Percentiles rank a stretch among this genome's conserved stretches.
phyloP scores from a whole-genome alignment of 345 rosid genomes.

The Cochlearia excelsa region DNA sequence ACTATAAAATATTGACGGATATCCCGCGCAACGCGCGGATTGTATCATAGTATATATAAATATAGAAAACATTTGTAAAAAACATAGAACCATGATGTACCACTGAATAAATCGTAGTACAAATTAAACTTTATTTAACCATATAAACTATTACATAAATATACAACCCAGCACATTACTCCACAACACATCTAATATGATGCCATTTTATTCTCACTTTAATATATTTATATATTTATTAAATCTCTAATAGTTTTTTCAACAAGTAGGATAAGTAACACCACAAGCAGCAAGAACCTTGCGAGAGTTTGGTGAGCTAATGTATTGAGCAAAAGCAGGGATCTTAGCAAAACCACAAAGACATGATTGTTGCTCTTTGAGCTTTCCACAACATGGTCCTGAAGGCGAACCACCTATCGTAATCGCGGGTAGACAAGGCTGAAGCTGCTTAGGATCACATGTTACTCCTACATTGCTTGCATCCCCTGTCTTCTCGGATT shows the following conservation, averaged over 20 bases:
- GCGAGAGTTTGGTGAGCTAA: conserved; percentile 49
- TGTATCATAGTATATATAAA: too few species aligned
- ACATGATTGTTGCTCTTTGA: conserved; percentile 62
- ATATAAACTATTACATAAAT: conserved; percentile 20
- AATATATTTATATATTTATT: too few species aligned
- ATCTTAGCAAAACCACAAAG: conserved; percentile 53
- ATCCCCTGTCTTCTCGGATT: conserved; percentile 10
- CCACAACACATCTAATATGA: conserved; percentile 6
- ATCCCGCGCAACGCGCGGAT: too few species aligned
- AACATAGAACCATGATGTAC: too few species aligned
- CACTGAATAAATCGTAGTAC: too few species aligned
- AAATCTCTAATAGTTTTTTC: background rate
- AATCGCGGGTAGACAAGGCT: conserved; percentile 48
- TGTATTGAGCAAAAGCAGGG: conserved; percentile 45
- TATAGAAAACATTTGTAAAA: too few species aligned
- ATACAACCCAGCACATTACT: conserved; percentile 8
- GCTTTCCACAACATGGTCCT: conserved; percentile 47
- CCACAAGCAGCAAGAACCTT: conserved; percentile 45
- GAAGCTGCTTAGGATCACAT: conserved; percentile 53
- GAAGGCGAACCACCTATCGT: conserved; percentile 43
- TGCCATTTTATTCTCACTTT: background rate
- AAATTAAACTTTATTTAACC: conserved; percentile 23
- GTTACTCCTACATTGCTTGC: conserved; percentile 36
- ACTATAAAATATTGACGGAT: too few species aligned
- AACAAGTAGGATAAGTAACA: conserved; percentile 52